Percentiles rank a stretch among this genome's conserved stretches.
Evolutionary conservation across 139 green algal genomes (phyloP).

Genomic region (Closterium sp.): DNA sequence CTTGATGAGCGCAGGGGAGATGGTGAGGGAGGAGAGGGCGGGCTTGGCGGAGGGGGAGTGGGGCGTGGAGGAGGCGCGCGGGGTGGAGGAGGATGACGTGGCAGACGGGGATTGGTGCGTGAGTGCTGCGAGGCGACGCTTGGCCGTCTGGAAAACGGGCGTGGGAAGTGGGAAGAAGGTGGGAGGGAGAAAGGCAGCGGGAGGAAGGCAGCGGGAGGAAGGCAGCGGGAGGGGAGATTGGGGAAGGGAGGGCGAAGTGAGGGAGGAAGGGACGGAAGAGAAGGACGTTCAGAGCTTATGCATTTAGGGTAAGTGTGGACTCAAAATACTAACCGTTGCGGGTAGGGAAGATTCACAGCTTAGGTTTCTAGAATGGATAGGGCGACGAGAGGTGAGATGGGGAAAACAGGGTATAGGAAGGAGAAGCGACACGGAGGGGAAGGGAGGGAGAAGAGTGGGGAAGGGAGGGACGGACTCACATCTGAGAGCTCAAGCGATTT

Average conservation of each 20-base stretch:
- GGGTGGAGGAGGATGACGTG: not conserved
- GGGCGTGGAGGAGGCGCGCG: not conserved
- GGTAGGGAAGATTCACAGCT: no score
- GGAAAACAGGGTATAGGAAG: not conserved
- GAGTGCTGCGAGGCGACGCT: conserved; percentile 3
- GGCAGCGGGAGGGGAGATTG: not conserved
- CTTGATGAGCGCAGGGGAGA: not conserved
- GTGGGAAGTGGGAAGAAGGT: not conserved
- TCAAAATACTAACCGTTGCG: no score
- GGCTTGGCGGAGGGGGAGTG: not conserved
- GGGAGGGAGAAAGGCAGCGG: no score
- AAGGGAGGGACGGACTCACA: not conserved
- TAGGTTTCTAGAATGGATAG: no score
- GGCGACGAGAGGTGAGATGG: not conserved
- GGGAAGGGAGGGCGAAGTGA: no score
- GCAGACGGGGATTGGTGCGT: not conserved
- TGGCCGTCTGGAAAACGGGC: not conserved
- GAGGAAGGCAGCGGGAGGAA: no score
- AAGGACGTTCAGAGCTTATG: no score
- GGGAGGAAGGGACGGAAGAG: not conserved
- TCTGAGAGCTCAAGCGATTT: conserved; percentile 6
- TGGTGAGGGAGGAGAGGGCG: not conserved
- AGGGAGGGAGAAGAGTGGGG: no score
- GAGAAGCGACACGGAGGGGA: not conserved
- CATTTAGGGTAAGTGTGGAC: no score